Evolutionary conservation across 192 early-diverging fungal genomes (phyloP).

Genomic region (Glomus cerebriforme): DNA sequence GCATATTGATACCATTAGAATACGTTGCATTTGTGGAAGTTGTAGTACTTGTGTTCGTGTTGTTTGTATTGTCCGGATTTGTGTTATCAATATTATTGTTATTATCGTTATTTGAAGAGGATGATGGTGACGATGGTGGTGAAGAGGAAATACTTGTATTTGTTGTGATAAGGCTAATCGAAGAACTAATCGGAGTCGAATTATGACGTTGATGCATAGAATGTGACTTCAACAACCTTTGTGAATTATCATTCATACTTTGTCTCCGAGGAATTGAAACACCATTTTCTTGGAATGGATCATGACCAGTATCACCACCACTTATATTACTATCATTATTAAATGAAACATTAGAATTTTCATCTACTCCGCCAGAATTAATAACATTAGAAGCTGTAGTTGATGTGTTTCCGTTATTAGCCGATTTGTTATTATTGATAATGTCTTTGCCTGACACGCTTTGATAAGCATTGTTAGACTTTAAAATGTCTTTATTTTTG

Average conservation of each 20-base stretch:
- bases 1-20: conserved; percentile 11
- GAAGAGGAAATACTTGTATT: neutral
- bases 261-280: neutral
- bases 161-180: conserved; percentile 1
- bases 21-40: neutral
- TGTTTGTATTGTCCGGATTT: neutral
- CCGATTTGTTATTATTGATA: neutral
- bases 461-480: neutral
- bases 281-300: neutral
- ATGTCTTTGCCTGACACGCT: conserved; percentile 1
- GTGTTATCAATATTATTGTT: neutral
- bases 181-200: conserved; percentile 7
- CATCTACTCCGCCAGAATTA: neutral
- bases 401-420: neutral
- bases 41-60: neutral
- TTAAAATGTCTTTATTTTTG: conserved; percentile 30
- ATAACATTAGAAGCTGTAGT: neutral
- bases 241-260: conserved; percentile 14
- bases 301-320: neutral
- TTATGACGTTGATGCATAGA: neutral
- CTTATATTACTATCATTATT: neutral
- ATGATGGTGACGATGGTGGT: neutral
- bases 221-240: conserved; percentile 8
- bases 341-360: neutral
- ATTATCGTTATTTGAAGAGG: neutral